Evolutionary conservation across 2,329 filamentous ascomycete species (phyloP), one percentile per base, ranked within the genome.

Genomic region (Ustilaginoidea virens): DNA sequence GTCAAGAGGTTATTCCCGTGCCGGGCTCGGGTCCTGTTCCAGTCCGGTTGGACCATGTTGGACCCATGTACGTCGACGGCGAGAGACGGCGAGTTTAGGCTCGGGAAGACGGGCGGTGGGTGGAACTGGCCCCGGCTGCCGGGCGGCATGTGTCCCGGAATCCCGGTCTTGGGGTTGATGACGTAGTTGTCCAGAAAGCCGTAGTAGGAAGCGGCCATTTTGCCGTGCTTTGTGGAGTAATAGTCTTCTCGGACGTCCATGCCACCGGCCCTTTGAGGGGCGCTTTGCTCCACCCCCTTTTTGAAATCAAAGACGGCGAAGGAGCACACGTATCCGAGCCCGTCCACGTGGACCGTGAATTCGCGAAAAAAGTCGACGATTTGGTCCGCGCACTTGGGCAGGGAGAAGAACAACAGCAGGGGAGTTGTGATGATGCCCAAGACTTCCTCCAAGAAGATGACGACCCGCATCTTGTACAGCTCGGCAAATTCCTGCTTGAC

Each of bases 261-360:
- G 37, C 43, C 50, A 30, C 40, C 49, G 34, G 34, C 54, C 21
- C 49, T 48, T 11, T 52, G 52, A n/a, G n/a, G n/a, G 29, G 51
- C 56, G 4, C 49, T 48, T 16, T 58, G 56, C 10, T 56, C 58
- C 14, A 76, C 63, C 15, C 76, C 80, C 49, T 85, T 87, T 52
- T 92, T 86, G 57, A 96, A 96, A 38, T 94, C 82, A 44, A 98
- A 98, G 20, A 93, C 83, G 3, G 90, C 90, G 55, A 94, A 96
- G 1, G 87, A 94, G 53, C 90, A 98, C 8, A 96, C 83, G 39
- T 94, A 87, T 14, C 90, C 90, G 20, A 98, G 67, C 0, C 90
- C 90, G 46, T 98, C 90, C 11, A 98, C 87, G 42, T 98, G 86
- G 14, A 98, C 75, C 0, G 90, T 96, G 42, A 96, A 94, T 48